A percentile compares a stretch with the other conserved stretches of the same genome.
phyloP scores from a whole-genome alignment of 2,329 filamentous ascomycete species.

The Stylonectria norvegica region DNA sequence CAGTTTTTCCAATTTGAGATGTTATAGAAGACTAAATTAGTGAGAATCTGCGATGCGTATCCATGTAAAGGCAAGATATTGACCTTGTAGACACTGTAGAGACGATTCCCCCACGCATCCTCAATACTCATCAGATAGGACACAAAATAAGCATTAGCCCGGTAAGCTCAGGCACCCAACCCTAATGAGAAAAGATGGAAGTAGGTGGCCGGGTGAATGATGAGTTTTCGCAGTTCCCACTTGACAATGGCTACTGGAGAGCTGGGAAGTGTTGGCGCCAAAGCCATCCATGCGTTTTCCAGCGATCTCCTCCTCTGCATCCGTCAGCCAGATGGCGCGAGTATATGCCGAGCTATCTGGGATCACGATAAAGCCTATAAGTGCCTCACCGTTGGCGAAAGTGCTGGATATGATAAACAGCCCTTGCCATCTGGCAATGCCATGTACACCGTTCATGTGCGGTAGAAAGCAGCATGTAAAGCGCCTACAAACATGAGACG shows the following conservation, averaged over 20 bases:
- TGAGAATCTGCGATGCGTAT: slow-evolving; percentile 34
- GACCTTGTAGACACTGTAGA: slow-evolving; percentile 32
- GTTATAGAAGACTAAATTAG: slow-evolving; percentile 34
- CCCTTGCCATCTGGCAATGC: slow-evolving; percentile 44
- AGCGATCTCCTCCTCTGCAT: slow-evolving; percentile 26
- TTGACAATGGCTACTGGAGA: slow-evolving; percentile 21
- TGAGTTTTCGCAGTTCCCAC: slow-evolving; percentile 25
- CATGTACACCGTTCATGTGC: slow-evolving; percentile 38
- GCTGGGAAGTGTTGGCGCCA: slow-evolving; percentile 28
- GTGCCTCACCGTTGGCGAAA: slow-evolving; percentile 40
- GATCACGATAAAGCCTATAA: slow-evolving; percentile 39
- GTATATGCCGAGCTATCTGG: slow-evolving; percentile 31
- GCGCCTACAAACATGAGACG: slow-evolving; percentile 44
- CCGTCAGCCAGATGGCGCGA: slow-evolving; percentile 28
- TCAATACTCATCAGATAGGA: slow-evolving; percentile 29
- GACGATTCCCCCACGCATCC: slow-evolving; percentile 23
- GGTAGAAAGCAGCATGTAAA: slow-evolving; percentile 41
- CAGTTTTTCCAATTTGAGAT: slow-evolving; percentile 37
- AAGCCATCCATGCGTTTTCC: slow-evolving; percentile 26
- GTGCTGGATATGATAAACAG: slow-evolving; percentile 44
- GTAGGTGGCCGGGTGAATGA: slow-evolving; percentile 30
- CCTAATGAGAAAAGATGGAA: slow-evolving; percentile 31
- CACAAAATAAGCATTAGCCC: slow-evolving; percentile 34
- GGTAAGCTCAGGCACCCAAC: slow-evolving; percentile 29
- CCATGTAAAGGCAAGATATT: slow-evolving; percentile 31